Percentiles rank a stretch among this genome's conserved stretches.
Conservation (phyloP, 1,139 yeast species). For the Nakaseomyces bracarensis region DNA sequence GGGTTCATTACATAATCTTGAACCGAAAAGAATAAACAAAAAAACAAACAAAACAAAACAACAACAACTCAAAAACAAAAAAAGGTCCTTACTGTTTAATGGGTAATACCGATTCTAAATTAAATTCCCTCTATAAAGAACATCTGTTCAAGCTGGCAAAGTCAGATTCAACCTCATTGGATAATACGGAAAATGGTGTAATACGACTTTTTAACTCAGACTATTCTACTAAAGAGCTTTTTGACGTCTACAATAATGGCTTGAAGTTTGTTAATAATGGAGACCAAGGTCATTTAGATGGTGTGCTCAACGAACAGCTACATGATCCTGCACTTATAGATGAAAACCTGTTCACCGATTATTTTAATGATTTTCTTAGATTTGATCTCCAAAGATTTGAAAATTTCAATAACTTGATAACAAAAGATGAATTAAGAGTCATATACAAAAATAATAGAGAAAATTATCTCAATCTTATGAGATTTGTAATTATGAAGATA, state of each 20-base stretch:
- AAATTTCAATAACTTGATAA: conserved; percentile 37
- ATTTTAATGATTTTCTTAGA: conserved; percentile 1
- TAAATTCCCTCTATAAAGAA: conserved; percentile 42
- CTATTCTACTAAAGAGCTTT: not conserved
- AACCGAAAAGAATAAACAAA: not conserved
- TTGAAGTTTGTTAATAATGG: not conserved
- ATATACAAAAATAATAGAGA: conserved; percentile 50
- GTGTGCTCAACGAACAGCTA: not conserved
- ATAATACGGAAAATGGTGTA: conserved; percentile 7
- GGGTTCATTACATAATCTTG: too few species aligned
- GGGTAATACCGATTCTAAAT: conserved; percentile 68
- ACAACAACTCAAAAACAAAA: too few species aligned
- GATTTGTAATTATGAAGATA: conserved; percentile 31
- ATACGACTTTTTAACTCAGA: conserved; percentile 7
- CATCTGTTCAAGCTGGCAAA: conserved; percentile 53
- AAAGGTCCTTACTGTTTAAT: too few species aligned
- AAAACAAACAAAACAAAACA: not conserved
- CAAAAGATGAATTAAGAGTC: conserved; percentile 49
- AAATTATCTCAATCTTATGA: conserved; percentile 49
- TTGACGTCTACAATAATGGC: not conserved
- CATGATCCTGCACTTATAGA: not conserved
- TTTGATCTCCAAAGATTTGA: conserved; percentile 12
- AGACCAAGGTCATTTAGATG: not conserved
- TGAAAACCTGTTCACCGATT: conserved; percentile 3
- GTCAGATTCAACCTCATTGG: conserved; percentile 36